phyloP scores from a whole-genome alignment of 805 yeast species.

The Peterozyma toletana region DNA sequence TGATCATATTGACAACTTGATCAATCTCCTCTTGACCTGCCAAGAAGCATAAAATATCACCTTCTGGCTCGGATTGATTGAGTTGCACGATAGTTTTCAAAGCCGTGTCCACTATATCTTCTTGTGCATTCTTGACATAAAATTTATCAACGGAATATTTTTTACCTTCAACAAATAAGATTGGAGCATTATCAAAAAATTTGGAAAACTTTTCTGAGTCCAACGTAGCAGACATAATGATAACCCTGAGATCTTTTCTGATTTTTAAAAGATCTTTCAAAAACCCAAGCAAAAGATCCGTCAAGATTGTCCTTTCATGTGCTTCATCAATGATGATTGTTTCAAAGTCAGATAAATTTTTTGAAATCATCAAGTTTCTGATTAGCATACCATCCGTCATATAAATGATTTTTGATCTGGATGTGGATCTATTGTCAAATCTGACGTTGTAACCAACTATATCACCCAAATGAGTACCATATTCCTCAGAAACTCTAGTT shows the following conservation, averaged over 20 bases:
- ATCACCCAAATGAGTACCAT: conserved; percentile 68
- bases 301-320: conserved; percentile 89
- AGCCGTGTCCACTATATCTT: conserved; percentile 78
- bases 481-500: conserved; percentile 84
- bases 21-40: conserved; percentile 99
- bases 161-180: conserved; percentile 82
- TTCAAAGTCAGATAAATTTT: conserved; percentile 53
- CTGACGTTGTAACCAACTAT: conserved; percentile 92
- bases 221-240: conserved; percentile 95
- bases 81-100: conserved; percentile 71
- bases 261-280: conserved; percentile 57
- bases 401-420: conserved; percentile 67
- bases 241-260: conserved; percentile 54
- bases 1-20: conserved; percentile 59
- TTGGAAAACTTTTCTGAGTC: conserved; percentile 82
- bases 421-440: conserved; percentile 63
- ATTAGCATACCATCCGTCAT: conserved; percentile 96
- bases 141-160: conserved; percentile 75
- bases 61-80: conserved; percentile 71
- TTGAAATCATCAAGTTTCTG: conserved; percentile 81
- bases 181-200: conserved; percentile 77
- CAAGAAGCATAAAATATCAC: conserved; percentile 87
- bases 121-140: conserved; percentile 57
- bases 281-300: conserved; percentile 87
- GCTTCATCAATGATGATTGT: conserved; percentile 92